phyloP scores from a whole-genome alignment of 2,329 filamentous ascomycete species.

The Arthrobotrys conoides region DNA sequence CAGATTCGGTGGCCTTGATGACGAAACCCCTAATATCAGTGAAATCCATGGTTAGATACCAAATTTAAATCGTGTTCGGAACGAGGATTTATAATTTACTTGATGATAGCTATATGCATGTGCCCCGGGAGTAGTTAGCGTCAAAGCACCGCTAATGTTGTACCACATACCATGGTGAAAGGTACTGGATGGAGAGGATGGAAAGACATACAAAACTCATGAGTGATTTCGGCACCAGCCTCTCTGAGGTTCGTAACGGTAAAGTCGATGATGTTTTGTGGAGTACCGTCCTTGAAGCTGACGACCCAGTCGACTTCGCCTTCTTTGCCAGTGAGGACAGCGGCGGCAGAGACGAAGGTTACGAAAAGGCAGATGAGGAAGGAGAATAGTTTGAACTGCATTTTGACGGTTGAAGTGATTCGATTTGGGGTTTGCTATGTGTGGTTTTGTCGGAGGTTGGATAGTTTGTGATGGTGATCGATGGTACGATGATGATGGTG shows the following conservation, averaged over 20 bases:
- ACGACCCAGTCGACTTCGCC: conserved; percentile 30
- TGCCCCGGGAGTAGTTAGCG: not conserved
- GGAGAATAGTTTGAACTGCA: conserved; percentile 56
- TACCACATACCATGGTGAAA: not conserved
- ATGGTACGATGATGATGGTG: not conserved
- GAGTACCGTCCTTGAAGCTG: conserved; percentile 39
- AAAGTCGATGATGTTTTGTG: conserved; percentile 19
- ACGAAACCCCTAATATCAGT: conserved; percentile 19
- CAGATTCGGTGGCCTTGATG: conserved; percentile 30
- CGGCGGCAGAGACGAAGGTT: conserved; percentile 28
- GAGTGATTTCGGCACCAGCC: conserved; percentile 34
- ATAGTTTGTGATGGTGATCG: not conserved
- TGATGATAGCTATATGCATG: conserved; percentile 35
- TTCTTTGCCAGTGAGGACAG: conserved; percentile 29
- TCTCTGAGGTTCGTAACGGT: conserved; percentile 31
- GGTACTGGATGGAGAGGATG: not conserved
- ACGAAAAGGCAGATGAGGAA: conserved; percentile 41
- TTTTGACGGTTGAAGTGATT: not conserved
- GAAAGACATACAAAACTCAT: conserved; percentile 42
- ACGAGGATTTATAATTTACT: conserved; percentile 12
- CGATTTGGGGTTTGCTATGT: not conserved
- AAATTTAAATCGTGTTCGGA: too few species aligned
- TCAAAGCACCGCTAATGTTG: conserved; percentile 9
- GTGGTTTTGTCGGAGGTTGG: not conserved
- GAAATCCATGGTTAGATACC: not conserved